Conservation (phyloP, 169 alveolate species). For the Perkinsus olseni region DNA sequence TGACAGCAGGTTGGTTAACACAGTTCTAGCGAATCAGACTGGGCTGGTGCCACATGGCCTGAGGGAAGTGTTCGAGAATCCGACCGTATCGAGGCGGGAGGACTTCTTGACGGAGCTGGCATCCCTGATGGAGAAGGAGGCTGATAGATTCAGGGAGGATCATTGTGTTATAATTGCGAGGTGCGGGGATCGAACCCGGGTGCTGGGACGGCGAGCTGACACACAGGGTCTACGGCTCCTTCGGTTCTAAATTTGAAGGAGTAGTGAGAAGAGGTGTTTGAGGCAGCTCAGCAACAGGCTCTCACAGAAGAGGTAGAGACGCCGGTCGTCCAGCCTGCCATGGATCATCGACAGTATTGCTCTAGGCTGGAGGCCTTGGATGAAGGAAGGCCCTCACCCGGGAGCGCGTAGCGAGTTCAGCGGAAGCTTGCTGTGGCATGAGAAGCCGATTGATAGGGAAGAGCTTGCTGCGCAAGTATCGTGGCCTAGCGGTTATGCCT, state of each 20-base stretch:
- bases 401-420: not conserved
- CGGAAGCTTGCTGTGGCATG: not conserved
- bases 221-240: not conserved
- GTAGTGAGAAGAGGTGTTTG: not conserved
- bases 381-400: not conserved
- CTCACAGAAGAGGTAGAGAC: not conserved
- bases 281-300: not conserved
- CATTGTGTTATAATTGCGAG: not conserved
- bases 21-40: not conserved
- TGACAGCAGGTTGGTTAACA: not conserved
- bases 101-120: not conserved
- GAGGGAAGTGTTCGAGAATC: not conserved
- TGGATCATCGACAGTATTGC: not conserved
- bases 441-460: not conserved
- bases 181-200: not conserved
- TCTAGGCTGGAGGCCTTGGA: not conserved
- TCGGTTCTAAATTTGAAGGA: not conserved
- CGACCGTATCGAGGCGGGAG: not conserved
- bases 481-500: not conserved
- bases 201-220: not conserved
- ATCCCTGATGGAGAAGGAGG: not conserved
- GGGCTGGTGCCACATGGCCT: not conserved
- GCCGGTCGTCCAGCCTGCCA: not conserved
- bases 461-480: not conserved
- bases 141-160: not conserved